Percentiles rank a stretch among this genome's conserved stretches.
Evolutionary conservation across 305 asterid genomes (phyloP).

Genomic region (Fraxinus nigra): DNA sequence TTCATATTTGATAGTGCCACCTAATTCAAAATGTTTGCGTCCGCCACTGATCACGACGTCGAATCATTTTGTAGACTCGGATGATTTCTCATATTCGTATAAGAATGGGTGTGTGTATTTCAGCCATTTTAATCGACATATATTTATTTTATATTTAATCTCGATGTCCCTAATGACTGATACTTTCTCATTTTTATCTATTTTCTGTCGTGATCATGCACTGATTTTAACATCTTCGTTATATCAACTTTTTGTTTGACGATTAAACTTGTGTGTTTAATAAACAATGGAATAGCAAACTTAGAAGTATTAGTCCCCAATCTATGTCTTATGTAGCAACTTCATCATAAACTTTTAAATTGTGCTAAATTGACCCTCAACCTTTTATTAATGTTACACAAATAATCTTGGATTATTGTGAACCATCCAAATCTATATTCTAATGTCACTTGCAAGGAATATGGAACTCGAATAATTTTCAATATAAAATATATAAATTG

Average conservation of each 20-base stretch:
- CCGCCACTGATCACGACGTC: too few relatives aligned
- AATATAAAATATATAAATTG: neutral
- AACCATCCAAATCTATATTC: neutral
- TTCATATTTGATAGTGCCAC: too few relatives aligned
- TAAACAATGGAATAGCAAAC: neutral
- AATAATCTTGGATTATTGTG: neutral
- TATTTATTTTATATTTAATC: too few relatives aligned
- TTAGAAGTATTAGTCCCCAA: neutral
- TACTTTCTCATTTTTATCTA: too few relatives aligned
- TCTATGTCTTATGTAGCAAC: neutral
- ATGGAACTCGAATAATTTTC: neutral
- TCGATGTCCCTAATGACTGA: too few relatives aligned
- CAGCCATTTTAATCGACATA: too few relatives aligned
- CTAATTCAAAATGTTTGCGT: too few relatives aligned
- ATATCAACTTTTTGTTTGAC: neutral
- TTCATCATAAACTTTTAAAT: neutral
- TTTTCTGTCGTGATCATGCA: too few relatives aligned
- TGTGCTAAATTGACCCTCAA: neutral
- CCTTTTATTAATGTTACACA: neutral
- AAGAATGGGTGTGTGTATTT: too few relatives aligned
- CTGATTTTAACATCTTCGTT: too few relatives aligned
- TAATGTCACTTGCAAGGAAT: neutral
- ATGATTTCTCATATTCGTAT: too few relatives aligned
- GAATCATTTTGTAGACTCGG: too few relatives aligned
- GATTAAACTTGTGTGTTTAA: neutral